Base-by-base conservation (phyloP, 176 grass and related monocot genomes). In the Avena insularis region DNA sequence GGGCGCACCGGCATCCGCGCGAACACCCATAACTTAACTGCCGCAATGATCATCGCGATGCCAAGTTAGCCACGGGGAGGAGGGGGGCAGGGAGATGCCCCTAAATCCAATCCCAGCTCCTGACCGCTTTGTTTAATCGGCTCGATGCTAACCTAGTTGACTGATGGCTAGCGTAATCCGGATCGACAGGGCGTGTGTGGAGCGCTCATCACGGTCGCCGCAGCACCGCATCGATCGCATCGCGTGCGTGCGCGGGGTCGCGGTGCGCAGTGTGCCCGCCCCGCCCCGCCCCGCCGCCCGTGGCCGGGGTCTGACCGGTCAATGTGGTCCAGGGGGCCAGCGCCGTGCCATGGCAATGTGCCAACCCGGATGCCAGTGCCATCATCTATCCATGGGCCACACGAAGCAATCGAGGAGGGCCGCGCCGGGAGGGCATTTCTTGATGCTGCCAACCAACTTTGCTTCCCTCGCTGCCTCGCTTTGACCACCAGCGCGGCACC, bases 361-460 rank as follows among this genome's bases (percentile, higher is more conserved):
- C 84, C 64, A 58, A 75, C 58, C 82, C 77, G 46, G 6, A 33
- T 33, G 51, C 75, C 80, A 4, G 64, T 11, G 55, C 65, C 75
- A 75, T 46, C 70, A 59, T 58, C 49, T 58, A 1, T 57, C 72
- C 64, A 82, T 25, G 71, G 79, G 62, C 79, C 61, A 81, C n/a
- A 55, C 4, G 33, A 78, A 16, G 60, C 77, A n/a, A 84, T 60
- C 85, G 58, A 76, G 43, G 43, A 46, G 43, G 8, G 35, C 35
- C 35, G 35, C 35, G 35, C 35, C 35, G 2, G n/a, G 45, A 15
- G 63, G 69, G 36, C 91, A 90, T 92, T 90, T 92, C 91, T 92
- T 73, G 85, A 84, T 87, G 85, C 74, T 92, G 91, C 91, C 88
- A 90, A 87, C 81, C 51, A 85, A 71, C 56, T 92, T 86, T 79